phyloP scores from a whole-genome alignment of 2,329 filamentous ascomycete genomes.

The Xylariales sp. region DNA sequence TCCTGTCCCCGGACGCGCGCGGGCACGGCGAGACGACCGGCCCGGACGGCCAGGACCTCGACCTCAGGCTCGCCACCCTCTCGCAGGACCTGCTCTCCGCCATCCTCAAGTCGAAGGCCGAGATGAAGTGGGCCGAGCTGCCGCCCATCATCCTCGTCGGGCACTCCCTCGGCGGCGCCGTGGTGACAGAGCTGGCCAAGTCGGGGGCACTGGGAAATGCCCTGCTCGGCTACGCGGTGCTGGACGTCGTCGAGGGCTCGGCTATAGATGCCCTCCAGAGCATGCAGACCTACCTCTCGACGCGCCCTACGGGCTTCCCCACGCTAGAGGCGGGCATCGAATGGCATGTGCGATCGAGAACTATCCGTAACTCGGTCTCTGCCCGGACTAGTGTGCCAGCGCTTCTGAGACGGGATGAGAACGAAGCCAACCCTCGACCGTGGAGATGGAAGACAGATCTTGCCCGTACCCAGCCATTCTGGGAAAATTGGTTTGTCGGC shows the following conservation, averaged over 20 bases:
- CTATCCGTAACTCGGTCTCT: constrained; percentile 77
- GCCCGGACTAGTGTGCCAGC: constrained; percentile 84
- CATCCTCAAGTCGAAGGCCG: constrained; percentile 59
- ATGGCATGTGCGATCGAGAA: constrained; percentile 89
- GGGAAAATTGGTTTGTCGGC: constrained; percentile 90
- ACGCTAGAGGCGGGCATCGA: constrained; percentile 77
- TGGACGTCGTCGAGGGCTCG: constrained; percentile 94
- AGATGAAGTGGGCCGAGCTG: constrained; percentile 68
- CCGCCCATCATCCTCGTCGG: constrained; percentile 81
- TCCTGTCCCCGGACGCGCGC: constrained; percentile 81
- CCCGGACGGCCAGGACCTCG: constrained; percentile 37
- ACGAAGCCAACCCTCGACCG: constrained; percentile 33
- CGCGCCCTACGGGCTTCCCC: constrained; percentile 73
- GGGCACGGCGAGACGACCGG: constrained; percentile 75
- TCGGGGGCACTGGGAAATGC: constrained; percentile 59
- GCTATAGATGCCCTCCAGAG: constrained; percentile 91
- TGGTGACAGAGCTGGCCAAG: constrained; percentile 79
- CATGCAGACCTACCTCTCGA: constrained; percentile 89
- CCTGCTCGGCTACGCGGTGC: constrained; percentile 79
- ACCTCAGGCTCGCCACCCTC: constrained; percentile 71
- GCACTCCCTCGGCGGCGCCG: constrained; percentile 88
- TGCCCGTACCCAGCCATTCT: constrained; percentile 79
- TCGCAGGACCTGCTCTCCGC: constrained; percentile 68
- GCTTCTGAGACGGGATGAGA: constrained; percentile 46
- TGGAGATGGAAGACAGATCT: constrained; percentile 89